Evolutionary conservation across 2,329 filamentous ascomycete genomes (phyloP), one percentile per base, ranked within the genome.

Genomic region (Beauveria sp.): DNA sequence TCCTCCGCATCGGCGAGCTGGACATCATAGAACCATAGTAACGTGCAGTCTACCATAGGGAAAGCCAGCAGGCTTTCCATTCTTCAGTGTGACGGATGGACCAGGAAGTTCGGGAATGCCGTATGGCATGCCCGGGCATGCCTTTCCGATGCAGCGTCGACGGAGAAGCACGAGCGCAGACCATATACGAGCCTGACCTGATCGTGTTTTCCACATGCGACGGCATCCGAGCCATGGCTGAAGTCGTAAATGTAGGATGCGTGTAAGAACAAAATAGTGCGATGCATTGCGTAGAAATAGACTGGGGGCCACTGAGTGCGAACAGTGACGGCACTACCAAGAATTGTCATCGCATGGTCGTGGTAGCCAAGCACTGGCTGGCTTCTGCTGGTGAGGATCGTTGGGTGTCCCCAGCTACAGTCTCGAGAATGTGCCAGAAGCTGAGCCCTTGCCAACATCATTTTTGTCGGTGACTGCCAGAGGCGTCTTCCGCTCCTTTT

Each of bases 401-500:
- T 60, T 46, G 40, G 18, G 26, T 43, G 6, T 42, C 43, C 43
- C 43, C 42, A 12, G 40, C 42, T 40, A 16, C 26, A 54, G 28
- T 60, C 58, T 60, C 57, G 59, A 65, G 50, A 61, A 14, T 50
- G 46, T 63, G 56, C 58, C 54, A 57, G 57, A 57, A 63, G 57
- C 52, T 54, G 53, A 56, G 60, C 53, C 66, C 64, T 63, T 47
- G 67, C 67, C 67, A 70, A 66, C 68, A 68, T 68, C 66, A 70
- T 60, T 68, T 67, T 50, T 73, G 71, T 67, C 72, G 72, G 67
- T 74, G 72, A 68, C 66, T 72, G 71, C 73, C 73, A 67, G 73
- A 73, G 73, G 73, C 72, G 69, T 74, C 69, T 72, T 71, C 79
- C 79, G 78, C 81, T 81, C 85, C 86, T 79, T 88, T 89, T 72